Evolutionary conservation across 2,329 filamentous ascomycete species (phyloP).

Genomic region (Ceratocystiopsis brevicomis): DNA sequence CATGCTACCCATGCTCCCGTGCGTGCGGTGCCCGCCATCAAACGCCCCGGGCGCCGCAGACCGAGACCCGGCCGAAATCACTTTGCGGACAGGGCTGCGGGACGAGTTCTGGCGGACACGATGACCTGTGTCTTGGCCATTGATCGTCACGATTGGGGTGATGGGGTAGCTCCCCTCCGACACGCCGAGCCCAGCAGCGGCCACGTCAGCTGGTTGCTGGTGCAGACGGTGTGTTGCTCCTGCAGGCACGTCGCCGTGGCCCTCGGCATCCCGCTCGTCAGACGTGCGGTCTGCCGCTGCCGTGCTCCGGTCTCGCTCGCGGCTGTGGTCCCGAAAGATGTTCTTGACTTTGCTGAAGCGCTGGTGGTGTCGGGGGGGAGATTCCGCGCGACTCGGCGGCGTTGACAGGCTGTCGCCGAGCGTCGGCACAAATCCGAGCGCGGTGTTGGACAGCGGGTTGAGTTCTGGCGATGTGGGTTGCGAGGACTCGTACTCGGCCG

Average conservation of each 20-base stretch:
- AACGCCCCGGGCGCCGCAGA: constrained; percentile 2
- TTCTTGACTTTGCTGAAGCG: constrained; percentile 35
- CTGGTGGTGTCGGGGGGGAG: constrained; percentile 35
- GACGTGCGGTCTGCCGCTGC: neutral
- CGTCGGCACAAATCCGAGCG: constrained; percentile 31
- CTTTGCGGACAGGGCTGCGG: constrained; percentile 21
- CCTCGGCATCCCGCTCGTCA: neutral
- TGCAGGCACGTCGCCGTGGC: too few relatives aligned
- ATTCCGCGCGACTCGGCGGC: constrained; percentile 40
- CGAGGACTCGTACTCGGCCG: constrained; percentile 26
- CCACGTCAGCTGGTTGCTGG: too few relatives aligned
- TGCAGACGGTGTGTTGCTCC: too few relatives aligned
- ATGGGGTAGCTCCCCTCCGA: too few relatives aligned
- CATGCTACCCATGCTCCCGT: constrained; percentile 28
- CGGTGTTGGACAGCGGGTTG: constrained; percentile 23
- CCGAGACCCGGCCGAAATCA: constrained; percentile 11
- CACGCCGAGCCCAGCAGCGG: too few relatives aligned
- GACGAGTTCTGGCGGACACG: too few relatives aligned
- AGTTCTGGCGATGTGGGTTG: constrained; percentile 33
- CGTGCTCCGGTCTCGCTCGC: constrained; percentile 15
- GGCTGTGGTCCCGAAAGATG: constrained; percentile 35
- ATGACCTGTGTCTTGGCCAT: too few relatives aligned
- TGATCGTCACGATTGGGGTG: too few relatives aligned
- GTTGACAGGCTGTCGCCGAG: constrained; percentile 46
- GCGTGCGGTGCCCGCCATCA: constrained; percentile 5